Evolutionary conservation across 228 moss, liverwort and hornwort genomes (phyloP).

Genomic region (Sphagnum fallax): DNA sequence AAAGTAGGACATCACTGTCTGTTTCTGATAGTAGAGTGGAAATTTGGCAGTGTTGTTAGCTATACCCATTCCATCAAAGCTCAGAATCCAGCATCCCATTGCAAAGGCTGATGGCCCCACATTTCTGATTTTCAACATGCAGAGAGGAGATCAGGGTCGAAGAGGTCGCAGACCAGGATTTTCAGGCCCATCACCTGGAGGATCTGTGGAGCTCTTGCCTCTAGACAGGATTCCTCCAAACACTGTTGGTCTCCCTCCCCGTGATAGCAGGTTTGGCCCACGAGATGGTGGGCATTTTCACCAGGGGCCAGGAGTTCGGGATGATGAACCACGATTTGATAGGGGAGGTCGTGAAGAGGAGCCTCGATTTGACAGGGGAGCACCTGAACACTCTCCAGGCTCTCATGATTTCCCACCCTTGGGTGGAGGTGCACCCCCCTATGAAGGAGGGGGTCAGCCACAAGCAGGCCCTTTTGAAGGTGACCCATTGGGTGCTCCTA

Average conservation of each 20-base stretch:
- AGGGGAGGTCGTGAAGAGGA: slow-evolving; percentile 69
- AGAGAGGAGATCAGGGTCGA: slow-evolving; percentile 70
- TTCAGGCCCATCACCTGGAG: slow-evolving; percentile 21
- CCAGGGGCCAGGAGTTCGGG: slow-evolving; percentile 65
- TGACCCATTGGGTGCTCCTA: slow-evolving; percentile 83
- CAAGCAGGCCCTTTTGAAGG: slow-evolving; percentile 79
- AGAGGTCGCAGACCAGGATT: slow-evolving; percentile 47
- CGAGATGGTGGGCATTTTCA: slow-evolving; percentile 86
- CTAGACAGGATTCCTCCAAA: slow-evolving; percentile 51
- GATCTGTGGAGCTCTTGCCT: slow-evolving; percentile 35
- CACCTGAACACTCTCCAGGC: slow-evolving; percentile 69
- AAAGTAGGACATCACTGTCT: no score
- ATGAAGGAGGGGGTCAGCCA: slow-evolving; percentile 67
- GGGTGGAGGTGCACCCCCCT: slow-evolving; percentile 65
- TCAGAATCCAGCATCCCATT: no score
- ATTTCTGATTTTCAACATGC: neutral
- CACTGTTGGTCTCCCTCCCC: slow-evolving; percentile 26
- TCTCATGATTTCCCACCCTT: slow-evolving; percentile 70
- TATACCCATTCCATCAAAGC: no score
- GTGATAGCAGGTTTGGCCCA: slow-evolving; percentile 58
- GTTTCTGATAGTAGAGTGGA: no score
- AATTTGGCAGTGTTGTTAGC: no score
- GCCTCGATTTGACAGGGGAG: slow-evolving; percentile 78
- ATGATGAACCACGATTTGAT: slow-evolving; percentile 77
- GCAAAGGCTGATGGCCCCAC: no score